Evolutionary conservation across 441 rosid genomes (phyloP).

Genomic region (Populus hybrid): DNA sequence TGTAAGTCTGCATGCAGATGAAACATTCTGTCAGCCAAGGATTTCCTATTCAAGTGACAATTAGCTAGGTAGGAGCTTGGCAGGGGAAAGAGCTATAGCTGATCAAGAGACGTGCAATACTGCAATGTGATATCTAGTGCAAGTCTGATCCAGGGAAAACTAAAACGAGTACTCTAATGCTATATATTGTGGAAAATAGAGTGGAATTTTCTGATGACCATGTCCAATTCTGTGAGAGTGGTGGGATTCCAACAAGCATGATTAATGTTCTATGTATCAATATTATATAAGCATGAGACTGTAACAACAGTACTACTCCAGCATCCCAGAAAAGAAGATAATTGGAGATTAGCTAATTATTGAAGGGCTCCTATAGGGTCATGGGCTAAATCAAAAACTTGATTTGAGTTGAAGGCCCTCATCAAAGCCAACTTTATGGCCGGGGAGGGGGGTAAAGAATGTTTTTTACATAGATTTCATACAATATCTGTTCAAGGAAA

Average conservation of each 20-base stretch:
- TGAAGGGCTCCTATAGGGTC: background rate
- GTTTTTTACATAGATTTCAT: slow-evolving; percentile 33
- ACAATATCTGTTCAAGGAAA: slow-evolving; percentile 18
- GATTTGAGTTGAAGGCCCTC: slow-evolving; percentile 16
- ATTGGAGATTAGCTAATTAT: background rate
- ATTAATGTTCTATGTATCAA: background rate
- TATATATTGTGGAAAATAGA: background rate
- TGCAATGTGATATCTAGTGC: no score
- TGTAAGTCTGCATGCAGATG: no score
- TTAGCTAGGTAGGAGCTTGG: no score
- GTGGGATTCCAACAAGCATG: background rate
- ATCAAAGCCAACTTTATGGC: slow-evolving; percentile 29
- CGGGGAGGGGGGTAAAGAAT: background rate
- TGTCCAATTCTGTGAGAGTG: background rate
- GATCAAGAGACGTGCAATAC: background rate
- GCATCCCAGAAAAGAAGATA: background rate
- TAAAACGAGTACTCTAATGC: background rate
- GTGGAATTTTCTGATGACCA: background rate
- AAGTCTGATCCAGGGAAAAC: background rate
- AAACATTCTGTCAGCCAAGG: no score
- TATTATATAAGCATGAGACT: background rate
- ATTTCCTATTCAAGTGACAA: no score
- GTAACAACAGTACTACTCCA: background rate
- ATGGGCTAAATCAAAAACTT: background rate
- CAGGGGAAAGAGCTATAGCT: no score